These are phyloP conservation scores for Trichoderma atroviride DNA, from an alignment of 2,329 filamentous ascomycete genomes.

Conservation along the genomic window DNA sequence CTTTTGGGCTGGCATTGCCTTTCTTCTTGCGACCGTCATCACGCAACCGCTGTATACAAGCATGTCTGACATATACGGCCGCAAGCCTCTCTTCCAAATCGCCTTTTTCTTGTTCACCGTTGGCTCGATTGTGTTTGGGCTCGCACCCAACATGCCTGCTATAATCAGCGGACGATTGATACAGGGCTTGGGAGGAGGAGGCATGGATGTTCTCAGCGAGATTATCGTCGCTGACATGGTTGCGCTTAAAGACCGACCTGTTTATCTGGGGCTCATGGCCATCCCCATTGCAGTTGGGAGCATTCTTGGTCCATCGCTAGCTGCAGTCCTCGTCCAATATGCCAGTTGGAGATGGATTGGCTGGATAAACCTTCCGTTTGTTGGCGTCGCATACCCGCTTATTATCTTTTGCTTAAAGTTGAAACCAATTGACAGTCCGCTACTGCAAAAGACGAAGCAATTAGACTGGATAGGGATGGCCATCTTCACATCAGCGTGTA, in stretches of 20 bases:
- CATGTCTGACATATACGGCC: constrained; percentile 41
- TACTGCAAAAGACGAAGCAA: neutral
- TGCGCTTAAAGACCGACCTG: constrained; percentile 37
- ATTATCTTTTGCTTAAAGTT: constrained; percentile 35
- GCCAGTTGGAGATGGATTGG: constrained; percentile 40
- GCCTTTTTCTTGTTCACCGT: constrained; percentile 40
- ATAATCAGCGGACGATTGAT: constrained; percentile 39
- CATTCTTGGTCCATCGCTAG: constrained; percentile 34
- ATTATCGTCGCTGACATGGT: constrained; percentile 42
- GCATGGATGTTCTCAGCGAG: constrained; percentile 37
- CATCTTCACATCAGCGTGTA: neutral
- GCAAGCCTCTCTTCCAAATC: constrained; percentile 37
- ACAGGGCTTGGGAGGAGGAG: constrained; percentile 41
- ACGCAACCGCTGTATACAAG: constrained; percentile 52
- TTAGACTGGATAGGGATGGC: neutral
- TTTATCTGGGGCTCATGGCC: constrained; percentile 35
- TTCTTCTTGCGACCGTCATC: constrained; percentile 65
- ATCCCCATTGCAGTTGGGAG: constrained; percentile 32
- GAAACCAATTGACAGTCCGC: constrained; percentile 23
- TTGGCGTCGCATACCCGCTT: constrained; percentile 31
- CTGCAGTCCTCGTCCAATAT: constrained; percentile 34
- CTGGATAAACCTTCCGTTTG: constrained; percentile 40
- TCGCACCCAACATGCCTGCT: constrained; percentile 36
- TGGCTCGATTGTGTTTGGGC: constrained; percentile 45
- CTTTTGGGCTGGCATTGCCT: constrained; percentile 73